Evolutionary conservation across 2,329 filamentous ascomycete genomes (phyloP), one percentile per base, ranked within the genome.

Genomic region (Canariomyces notabilis): DNA sequence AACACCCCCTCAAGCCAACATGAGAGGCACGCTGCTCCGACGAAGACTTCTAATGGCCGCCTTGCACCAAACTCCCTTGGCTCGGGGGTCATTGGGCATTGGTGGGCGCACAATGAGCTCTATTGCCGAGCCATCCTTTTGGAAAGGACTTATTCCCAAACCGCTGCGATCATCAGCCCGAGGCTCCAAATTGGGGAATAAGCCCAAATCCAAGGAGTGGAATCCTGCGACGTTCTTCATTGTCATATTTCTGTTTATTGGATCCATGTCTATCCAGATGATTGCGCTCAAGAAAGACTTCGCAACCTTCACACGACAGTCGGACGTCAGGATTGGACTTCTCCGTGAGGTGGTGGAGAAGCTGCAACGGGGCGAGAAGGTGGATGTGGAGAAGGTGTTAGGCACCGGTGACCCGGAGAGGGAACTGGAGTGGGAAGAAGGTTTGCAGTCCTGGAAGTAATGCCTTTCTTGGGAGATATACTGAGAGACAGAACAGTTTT

Each of bases 201-300:
- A 69, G 26, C 59, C 64, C 19, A 77, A 74, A 54, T 69, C 75
- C 14, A 85, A 56, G 60, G 78, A 81, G 56, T 87, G 84, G 82
- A 91, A 91, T 57, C 86, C 87, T 2, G 85, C 85, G 16, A 89
- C 83, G 0, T 91, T 89, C 60, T 93, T 83, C 64, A 87, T 91
- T 56, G 72, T 83, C 58, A 87, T 91, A 53, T 89, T 89, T 60
- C 72, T 89, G 33, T 76, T 97, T 53, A 91, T 97, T 54, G 94
- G 94, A 4, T 95, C 89, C 51, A 95, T 96, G 75, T 87, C 91
- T 12, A 96, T 98, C 58, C 87, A 96, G 59, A 87, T 93, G 75
- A 84, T 98, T 60, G 76, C 82, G 29, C 65, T 97, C 58, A 85
- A 83, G 58, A 87, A 86, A 57, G 83, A 90, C 41, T 85, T 83